These are phyloP conservation scores for Epichloe festucae DNA, from an alignment of 2,329 filamentous ascomycete genomes.

Conservation along the genomic window DNA sequence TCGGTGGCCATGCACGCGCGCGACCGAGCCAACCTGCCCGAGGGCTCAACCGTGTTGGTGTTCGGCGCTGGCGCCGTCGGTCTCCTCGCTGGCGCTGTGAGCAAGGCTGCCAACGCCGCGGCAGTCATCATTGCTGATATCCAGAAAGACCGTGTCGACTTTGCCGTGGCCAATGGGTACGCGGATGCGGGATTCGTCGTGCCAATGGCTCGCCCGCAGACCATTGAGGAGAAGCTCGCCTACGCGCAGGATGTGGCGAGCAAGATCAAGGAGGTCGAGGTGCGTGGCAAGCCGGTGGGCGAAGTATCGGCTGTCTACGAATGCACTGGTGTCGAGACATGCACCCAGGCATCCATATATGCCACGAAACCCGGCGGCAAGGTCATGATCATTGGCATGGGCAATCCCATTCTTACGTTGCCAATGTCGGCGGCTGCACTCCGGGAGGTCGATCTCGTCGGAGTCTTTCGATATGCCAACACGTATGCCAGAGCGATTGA, in stretches of 20 bases:
- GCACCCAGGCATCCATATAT: conserved; percentile 63
- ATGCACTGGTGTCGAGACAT: conserved; percentile 67
- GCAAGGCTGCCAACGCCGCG: conserved; percentile 30
- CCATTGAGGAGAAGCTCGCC: conserved; percentile 38
- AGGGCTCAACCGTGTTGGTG: conserved; percentile 34
- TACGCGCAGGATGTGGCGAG: conserved; percentile 37
- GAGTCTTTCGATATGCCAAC: conserved; percentile 63
- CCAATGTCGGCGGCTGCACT: conserved; percentile 56
- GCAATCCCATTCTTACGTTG: conserved; percentile 55
- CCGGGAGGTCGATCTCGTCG: conserved; percentile 58
- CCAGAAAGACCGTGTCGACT: conserved; percentile 41
- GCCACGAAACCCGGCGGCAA: conserved; percentile 54
- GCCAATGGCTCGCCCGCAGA: conserved; percentile 33
- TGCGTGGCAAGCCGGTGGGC: conserved; percentile 35
- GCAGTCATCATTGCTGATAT: conserved; percentile 43
- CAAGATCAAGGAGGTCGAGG: conserved; percentile 23
- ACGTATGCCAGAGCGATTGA: conserved; percentile 49
- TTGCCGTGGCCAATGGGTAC: conserved; percentile 42
- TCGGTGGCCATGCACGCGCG: conserved; percentile 46
- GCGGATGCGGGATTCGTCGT: conserved; percentile 40
- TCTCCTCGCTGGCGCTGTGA: conserved; percentile 45
- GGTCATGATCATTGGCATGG: conserved; percentile 61
- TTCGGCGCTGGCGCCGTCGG: conserved; percentile 51
- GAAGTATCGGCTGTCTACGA: conserved; percentile 61
- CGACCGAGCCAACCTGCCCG: conserved; percentile 29